Evolutionary conservation across 73 alveolate species (phyloP).

Genomic region (Paraurostyla sp.): DNA sequence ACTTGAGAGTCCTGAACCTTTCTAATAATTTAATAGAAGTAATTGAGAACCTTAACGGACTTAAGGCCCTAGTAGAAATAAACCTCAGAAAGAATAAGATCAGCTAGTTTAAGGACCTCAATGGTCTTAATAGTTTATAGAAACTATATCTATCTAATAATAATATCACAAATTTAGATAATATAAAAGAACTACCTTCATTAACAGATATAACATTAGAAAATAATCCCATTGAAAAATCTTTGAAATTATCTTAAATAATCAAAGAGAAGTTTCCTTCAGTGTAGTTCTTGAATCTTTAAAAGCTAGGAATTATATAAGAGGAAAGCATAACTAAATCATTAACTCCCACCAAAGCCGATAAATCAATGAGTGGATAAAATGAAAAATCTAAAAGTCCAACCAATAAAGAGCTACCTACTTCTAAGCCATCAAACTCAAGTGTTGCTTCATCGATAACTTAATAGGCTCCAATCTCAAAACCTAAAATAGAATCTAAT

Average conservation of each 20-base stretch:
- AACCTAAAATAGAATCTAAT: conserved; percentile 29
- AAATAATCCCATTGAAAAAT: conserved; percentile 69
- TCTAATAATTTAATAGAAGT: conserved; percentile 77
- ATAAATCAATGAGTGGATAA: neutral
- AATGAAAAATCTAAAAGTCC: conserved; percentile 5
- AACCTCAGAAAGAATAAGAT: conserved; percentile 86
- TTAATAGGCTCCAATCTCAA: too few species aligned
- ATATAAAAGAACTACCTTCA: conserved; percentile 48
- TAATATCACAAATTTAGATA: conserved; percentile 34
- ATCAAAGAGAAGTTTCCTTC: conserved; percentile 59
- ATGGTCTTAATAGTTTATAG: conserved; percentile 29
- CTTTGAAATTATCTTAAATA: neutral
- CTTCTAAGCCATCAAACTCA: neutral
- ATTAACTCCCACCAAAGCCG: too few species aligned
- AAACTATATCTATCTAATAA: conserved; percentile 63
- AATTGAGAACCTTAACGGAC: conserved; percentile 74
- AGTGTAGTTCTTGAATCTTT: conserved; percentile 4
- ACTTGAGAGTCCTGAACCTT: conserved; percentile 78
- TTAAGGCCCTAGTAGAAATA: conserved; percentile 80
- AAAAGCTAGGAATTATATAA: neutral
- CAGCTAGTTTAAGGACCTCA: conserved; percentile 19
- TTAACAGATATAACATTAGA: conserved; percentile 65
- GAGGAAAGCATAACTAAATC: neutral
- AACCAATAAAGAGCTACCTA: neutral
- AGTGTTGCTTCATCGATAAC: too few species aligned